phyloP scores from a whole-genome alignment of 2,329 filamentous ascomycete species.

The Byssoonygena ceratinophila region DNA sequence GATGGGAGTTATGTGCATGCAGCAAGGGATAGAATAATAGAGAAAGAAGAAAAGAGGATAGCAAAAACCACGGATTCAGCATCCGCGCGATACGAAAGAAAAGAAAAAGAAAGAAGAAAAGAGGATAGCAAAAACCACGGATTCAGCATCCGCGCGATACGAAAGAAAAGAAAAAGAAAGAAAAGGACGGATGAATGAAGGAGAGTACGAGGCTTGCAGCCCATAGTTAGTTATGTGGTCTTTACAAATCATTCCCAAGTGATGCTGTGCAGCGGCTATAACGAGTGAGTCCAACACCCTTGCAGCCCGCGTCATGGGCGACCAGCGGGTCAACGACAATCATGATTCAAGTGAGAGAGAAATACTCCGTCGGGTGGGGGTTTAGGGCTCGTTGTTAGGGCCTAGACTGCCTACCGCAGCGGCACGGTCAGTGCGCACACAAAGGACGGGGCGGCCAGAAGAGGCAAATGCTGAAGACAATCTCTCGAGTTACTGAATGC shows the following conservation, averaged over 20 bases:
- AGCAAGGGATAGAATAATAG: not conserved
- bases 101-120: not conserved
- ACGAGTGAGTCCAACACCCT: too few relatives aligned
- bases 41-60: not conserved
- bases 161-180: not conserved
- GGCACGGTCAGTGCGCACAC: not conserved
- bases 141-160: not conserved
- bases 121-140: not conserved
- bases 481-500: too few relatives aligned
- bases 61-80: not conserved
- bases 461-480: not conserved
- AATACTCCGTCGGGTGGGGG: too few relatives aligned
- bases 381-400: slow-evolving; percentile 1
- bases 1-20: not conserved
- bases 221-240: too few relatives aligned
- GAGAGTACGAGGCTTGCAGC: too few relatives aligned
- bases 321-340: not conserved
- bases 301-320: not conserved
- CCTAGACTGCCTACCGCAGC: not conserved
- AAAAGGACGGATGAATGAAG: not conserved
- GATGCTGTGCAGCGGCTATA: too few relatives aligned
- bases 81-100: not conserved
- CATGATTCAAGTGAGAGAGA: too few relatives aligned
- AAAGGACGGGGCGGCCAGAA: not conserved
- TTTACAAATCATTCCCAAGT: too few relatives aligned